These are phyloP conservation scores for Globisporangium recalcitrans DNA, from an alignment of 352 stramenopile genomes.

Conservation along the genomic window DNA sequence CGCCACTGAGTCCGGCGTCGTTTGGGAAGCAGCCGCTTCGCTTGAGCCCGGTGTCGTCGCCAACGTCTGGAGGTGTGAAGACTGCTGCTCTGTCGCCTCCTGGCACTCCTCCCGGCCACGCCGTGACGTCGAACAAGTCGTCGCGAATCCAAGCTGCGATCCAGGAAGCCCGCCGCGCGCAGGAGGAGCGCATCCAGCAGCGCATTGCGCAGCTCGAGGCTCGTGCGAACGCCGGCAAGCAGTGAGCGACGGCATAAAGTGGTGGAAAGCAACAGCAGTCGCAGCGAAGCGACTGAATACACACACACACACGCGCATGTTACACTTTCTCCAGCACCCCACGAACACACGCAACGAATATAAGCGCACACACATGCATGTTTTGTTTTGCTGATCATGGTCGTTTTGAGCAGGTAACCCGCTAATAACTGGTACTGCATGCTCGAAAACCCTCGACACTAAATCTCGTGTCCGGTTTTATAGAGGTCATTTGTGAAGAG, in stretches of 20 bases:
- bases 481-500: too few species aligned
- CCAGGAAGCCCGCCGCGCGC: constrained; percentile 34
- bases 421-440: too few species aligned
- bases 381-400: too few species aligned
- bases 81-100: constrained; percentile 16
- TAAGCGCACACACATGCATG: too few species aligned
- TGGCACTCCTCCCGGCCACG: constrained; percentile 26
- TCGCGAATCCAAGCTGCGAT: constrained; percentile 53
- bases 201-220: constrained; percentile 55
- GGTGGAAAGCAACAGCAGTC: not conserved
- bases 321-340: not conserved
- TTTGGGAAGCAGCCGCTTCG: constrained; percentile 6
- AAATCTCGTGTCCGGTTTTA: too few species aligned
- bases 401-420: too few species aligned
- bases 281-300: too few species aligned
- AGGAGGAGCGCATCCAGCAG: constrained; percentile 50
- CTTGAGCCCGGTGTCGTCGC: constrained; percentile 15
- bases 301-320: not conserved
- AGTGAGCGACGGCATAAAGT: not conserved
- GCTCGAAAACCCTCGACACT: too few species aligned
- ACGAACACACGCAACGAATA: too few species aligned
- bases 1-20: constrained; percentile 13
- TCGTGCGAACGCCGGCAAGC: constrained; percentile 5
- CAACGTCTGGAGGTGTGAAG: not conserved
- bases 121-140: constrained; percentile 32